Percentiles rank a stretch among this genome's conserved stretches.
These are phyloP conservation scores for Setaria viridis DNA, from an alignment of 202 grass and related monocot genomes.

Conservation along the genomic window DNA sequence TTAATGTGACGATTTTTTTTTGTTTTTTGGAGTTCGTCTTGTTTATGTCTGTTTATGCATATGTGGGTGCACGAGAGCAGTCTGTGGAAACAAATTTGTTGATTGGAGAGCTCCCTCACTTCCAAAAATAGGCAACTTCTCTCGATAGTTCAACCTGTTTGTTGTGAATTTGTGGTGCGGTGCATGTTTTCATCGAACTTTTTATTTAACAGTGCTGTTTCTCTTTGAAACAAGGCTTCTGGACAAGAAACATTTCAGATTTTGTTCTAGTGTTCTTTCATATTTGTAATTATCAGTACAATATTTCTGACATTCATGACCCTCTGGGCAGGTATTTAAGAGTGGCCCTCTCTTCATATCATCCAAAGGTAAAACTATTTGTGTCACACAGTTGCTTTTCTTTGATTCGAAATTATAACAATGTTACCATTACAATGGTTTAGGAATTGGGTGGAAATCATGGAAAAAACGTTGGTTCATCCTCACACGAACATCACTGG, in stretches of 20 bases:
- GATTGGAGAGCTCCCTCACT: background rate
- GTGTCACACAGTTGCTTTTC: background rate
- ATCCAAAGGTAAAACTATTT: slow-evolving; percentile 84
- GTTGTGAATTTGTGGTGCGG: background rate
- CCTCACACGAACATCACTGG: slow-evolving; percentile 88
- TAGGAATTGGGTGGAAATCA: slow-evolving; percentile 99
- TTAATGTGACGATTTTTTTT: background rate
- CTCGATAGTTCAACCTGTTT: background rate
- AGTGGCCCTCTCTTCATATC: slow-evolving; percentile 98
- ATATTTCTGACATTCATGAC: slow-evolving; percentile 39
- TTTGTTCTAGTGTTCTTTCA: background rate
- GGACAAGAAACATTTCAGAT: background rate
- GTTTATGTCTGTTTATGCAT: background rate
- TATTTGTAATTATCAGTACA: background rate
- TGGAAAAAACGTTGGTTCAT: slow-evolving; percentile 99
- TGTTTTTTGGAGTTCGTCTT: background rate
- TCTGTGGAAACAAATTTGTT: background rate
- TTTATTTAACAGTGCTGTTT: background rate
- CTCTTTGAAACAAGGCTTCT: background rate
- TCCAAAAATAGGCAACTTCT: background rate
- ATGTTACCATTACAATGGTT: slow-evolving; percentile 31
- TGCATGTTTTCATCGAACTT: background rate
- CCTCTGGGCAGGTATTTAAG: slow-evolving; percentile 85
- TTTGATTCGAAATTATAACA: background rate
- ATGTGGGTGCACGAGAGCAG: background rate